phyloP scores from a whole-genome alignment of 1,284 basidiomycete genomes.

The Malassezia slooffiae region DNA sequence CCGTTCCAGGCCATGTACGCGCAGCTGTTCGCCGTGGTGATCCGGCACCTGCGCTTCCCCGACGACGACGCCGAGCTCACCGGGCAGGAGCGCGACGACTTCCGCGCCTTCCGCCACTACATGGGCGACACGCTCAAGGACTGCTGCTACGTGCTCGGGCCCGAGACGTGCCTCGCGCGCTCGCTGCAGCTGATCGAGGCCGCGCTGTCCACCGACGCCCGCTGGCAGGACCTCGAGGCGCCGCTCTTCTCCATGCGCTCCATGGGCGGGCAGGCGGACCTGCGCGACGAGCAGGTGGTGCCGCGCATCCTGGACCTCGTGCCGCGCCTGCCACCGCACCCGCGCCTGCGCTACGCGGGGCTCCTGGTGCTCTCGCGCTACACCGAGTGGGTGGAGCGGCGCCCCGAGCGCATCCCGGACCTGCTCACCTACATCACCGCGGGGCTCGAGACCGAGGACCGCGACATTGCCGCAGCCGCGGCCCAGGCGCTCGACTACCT shows the following conservation, averaged over 20 bases:
- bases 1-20: constrained; percentile 71
- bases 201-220: constrained; percentile 53
- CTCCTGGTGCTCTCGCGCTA: constrained; percentile 90
- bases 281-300: constrained; percentile 68
- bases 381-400: constrained; percentile 87
- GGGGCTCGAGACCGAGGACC: constrained; percentile 60
- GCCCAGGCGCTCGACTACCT: constrained; percentile 92
- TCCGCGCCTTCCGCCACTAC: constrained; percentile 86
- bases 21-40: constrained; percentile 72
- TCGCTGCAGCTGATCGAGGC: constrained; percentile 69
- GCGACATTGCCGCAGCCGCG: constrained; percentile 72
- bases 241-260: constrained; percentile 95
- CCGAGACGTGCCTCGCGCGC: constrained; percentile 68
- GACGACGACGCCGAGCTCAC: constrained; percentile 53
- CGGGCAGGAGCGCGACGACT: constrained; percentile 81
- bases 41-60: constrained; percentile 85
- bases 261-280: constrained; percentile 89
- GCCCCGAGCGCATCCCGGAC: constrained; percentile 74
- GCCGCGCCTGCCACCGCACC: constrained; percentile 77
- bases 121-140: constrained; percentile 99
- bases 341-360: constrained; percentile 85
- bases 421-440: constrained; percentile 82
- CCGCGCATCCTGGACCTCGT: constrained; percentile 92
- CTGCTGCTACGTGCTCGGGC: constrained; percentile 86
- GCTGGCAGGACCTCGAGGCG: constrained; percentile 95